Percentiles rank a stretch among this genome's conserved stretches.
Conservation (phyloP, 75 land plant genomes). For the Azolla pinnata region DNA sequence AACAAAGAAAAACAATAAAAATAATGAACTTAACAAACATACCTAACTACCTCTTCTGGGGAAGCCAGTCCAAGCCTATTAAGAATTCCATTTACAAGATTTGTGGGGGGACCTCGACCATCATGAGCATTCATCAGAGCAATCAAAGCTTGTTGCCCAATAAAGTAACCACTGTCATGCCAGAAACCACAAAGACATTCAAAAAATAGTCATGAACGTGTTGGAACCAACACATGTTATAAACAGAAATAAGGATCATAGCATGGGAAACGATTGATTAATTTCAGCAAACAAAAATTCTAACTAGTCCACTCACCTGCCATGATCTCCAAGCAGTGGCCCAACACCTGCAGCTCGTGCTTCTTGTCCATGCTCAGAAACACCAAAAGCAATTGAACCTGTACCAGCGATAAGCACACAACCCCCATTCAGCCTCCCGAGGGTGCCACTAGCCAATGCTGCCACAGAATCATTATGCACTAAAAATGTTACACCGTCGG, state of each 20-base stretch:
- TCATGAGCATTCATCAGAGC: slow-evolving; percentile 75
- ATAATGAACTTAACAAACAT: background rate
- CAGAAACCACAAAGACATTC: slow-evolving; percentile 3
- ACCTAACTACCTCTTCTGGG: slow-evolving; percentile 65
- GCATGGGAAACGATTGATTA: background rate
- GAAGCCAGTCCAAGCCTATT: slow-evolving; percentile 46
- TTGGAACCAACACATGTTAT: background rate
- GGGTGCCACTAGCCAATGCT: slow-evolving; percentile 88
- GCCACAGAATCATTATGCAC: slow-evolving; percentile 93
- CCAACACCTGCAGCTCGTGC: slow-evolving; percentile 90
- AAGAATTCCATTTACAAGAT: slow-evolving; percentile 49
- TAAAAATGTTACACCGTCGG: slow-evolving; percentile 46
- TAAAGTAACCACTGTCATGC: slow-evolving; percentile 94
- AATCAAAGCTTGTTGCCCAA: slow-evolving; percentile 81
- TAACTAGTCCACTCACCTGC: slow-evolving; percentile 45
- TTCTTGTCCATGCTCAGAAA: slow-evolving; percentile 63
- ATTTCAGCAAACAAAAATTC: slow-evolving; percentile 3
- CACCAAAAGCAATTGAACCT: slow-evolving; percentile 77
- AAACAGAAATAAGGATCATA: too few relatives aligned
- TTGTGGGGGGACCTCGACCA: slow-evolving; percentile 81
- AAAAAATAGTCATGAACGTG: background rate
- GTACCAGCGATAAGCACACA: slow-evolving; percentile 93
- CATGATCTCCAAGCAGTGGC: slow-evolving; percentile 87
- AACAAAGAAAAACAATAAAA: background rate
- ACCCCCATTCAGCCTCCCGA: slow-evolving; percentile 79